Conservation (phyloP, 225 moss, liverwort and hornwort species). For the Bryoerythrophyllum caledonicum region DNA sequence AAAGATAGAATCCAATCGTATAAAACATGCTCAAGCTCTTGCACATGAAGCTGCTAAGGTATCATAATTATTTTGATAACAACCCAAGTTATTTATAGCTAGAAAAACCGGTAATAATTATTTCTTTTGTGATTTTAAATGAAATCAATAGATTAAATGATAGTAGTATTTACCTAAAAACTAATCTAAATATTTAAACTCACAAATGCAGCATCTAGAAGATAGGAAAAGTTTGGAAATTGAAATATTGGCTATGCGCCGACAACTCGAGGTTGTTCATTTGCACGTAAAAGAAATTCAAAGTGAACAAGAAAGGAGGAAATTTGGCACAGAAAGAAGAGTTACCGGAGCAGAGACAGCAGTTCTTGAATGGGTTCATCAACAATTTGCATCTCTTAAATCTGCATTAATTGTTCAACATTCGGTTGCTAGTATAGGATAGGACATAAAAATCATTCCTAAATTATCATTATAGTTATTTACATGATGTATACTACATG, state of each 20-base stretch:
- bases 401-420: conserved; percentile 50
- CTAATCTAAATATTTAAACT: background rate
- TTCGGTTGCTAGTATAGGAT: conserved; percentile 24
- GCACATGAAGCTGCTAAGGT: conserved; percentile 40
- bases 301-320: conserved; percentile 47
- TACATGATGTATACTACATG: background rate
- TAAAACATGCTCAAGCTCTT: conserved; percentile 45
- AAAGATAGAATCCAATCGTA: conserved; percentile 27
- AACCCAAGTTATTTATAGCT: background rate
- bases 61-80: background rate
- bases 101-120: background rate
- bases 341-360: conserved; percentile 34
- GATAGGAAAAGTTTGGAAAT: conserved; percentile 39
- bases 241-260: conserved; percentile 19
- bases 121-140: background rate
- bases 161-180: too few species aligned
- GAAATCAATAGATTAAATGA: background rate
- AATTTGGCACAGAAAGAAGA: conserved; percentile 46
- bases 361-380: conserved; percentile 57
- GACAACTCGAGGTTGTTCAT: conserved; percentile 49
- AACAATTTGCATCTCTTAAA: conserved; percentile 53
- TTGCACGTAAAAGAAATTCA: conserved; percentile 47
- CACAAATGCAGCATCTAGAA: conserved; percentile 39
- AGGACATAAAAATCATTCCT: background rate
- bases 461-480: background rate